Evolutionary conservation across 305 asterid species (phyloP).

Genomic region (Fraxinus sp.): DNA sequence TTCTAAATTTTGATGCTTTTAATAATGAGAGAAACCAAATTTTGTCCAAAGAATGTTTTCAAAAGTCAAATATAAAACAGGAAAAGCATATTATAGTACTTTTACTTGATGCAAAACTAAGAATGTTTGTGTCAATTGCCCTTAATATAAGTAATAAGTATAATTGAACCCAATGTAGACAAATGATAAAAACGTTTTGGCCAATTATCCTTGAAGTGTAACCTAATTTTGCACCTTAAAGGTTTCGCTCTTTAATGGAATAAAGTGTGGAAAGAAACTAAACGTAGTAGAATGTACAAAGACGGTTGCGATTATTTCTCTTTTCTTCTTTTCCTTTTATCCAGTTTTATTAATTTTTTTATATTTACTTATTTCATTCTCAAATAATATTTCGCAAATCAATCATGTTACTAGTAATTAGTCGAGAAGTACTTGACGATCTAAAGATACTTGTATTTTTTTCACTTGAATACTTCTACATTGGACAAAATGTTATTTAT

Average conservation of each 20-base stretch:
- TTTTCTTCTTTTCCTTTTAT: not conserved
- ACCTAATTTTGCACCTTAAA: not conserved
- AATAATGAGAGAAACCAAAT: not conserved
- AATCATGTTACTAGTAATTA: not conserved
- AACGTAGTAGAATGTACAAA: not conserved
- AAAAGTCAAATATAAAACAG: not conserved
- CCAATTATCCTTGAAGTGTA: not conserved
- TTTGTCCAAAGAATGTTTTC: not conserved
- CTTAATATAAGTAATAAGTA: too few species aligned
- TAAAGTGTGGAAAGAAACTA: not conserved
- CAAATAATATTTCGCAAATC: not conserved
- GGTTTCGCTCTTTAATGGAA: not conserved
- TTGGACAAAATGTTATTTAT: not conserved
- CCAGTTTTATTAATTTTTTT: not conserved
- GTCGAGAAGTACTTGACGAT: not conserved
- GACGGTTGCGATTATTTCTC: not conserved
- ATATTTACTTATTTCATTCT: not conserved
- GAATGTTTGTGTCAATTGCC: not conserved
- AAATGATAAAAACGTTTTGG: not conserved
- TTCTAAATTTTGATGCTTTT: not conserved
- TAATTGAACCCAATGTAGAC: not conserved
- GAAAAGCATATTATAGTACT: not conserved
- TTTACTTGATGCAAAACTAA: not conserved
- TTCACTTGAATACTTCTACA: not conserved
- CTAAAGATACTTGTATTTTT: not conserved